phyloP scores from a whole-genome alignment of 1,284 basidiomycete species.

The Tylopilus sp. region DNA sequence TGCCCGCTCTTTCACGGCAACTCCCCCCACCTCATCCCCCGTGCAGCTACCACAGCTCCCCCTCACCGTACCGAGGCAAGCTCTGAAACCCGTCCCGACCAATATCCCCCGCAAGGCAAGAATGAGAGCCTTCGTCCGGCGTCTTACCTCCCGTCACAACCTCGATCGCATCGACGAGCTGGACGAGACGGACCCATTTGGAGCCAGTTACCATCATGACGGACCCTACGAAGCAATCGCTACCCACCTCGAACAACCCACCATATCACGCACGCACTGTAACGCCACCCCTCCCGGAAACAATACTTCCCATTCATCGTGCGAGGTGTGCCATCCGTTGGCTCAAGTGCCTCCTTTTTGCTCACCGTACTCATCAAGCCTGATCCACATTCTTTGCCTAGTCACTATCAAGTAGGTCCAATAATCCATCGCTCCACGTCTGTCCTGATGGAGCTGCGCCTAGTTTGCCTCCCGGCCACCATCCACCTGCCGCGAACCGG shows the following conservation, averaged over 20 bases:
- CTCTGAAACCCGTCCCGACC: not conserved
- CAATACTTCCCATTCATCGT: constrained; percentile 1
- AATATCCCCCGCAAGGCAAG: constrained; percentile 11
- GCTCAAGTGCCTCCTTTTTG: not conserved
- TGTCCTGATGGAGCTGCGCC: constrained; percentile 13
- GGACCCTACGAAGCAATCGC: constrained; percentile 63
- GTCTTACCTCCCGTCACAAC: constrained; percentile 35
- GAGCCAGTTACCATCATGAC: constrained; percentile 55
- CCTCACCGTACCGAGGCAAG: not conserved
- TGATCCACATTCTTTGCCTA: constrained; percentile 1
- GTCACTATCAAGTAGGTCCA: constrained; percentile 20
- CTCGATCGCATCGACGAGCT: constrained; percentile 72
- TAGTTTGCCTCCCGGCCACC: constrained; percentile 11
- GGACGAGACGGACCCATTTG: constrained; percentile 67
- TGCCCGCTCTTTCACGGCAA: constrained; percentile 14
- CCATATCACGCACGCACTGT: constrained; percentile 5
- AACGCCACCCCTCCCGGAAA: constrained; percentile 6
- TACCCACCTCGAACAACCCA: constrained; percentile 11
- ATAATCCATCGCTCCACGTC: not conserved
- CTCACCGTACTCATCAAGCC: constrained; percentile 18
- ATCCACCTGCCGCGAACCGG: constrained; percentile 2
- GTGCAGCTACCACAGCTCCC: not conserved
- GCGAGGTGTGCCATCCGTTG: constrained; percentile 24
- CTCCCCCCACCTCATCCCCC: not conserved
- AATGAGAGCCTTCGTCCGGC: constrained; percentile 30